Base-by-base conservation (phyloP, 176 grass and related monocot species). In the Triticum turgidum region DNA sequence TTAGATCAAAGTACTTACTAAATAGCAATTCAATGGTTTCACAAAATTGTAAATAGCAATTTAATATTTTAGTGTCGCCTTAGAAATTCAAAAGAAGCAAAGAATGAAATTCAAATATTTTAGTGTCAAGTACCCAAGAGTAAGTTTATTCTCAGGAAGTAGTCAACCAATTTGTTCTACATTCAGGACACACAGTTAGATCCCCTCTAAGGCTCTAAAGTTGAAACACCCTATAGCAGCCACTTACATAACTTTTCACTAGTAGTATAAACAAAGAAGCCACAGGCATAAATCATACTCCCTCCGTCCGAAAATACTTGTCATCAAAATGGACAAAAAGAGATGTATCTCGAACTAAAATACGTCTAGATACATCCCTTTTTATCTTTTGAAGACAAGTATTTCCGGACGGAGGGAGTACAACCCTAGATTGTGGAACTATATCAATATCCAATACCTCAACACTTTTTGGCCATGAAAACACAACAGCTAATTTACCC, bases 391-490 rank as follows among this genome's bases (percentile, higher is more conserved):
- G 25, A 25, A 25, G 25, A 25, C 25, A 25, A 25, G 25, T 25
- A 25, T 25, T 25, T 25, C 25, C 25, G 25, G 25, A 25, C 25
- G 25, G 25, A 25, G 25, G 25, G 25, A 25, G 25, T 25, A 74
- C 58, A 59, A 32, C 38, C 38, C 11, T 87, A 86, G 54, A 71
- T 69, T 82, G 47, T 61, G 54, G 61, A 76, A 37, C 78, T 81
- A 76, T 18, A 80, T 58, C 20, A 4, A 79, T 67, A 42, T 52
- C 21, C 11, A 63, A 30, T 69, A 59, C 65, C 62, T 70, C 24
- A 13, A 49, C 24, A 70, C n/a, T 41, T 20, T 72, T 18, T 25
- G 37, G 21, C 52, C 62, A 91, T 58, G 66, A 61, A 58, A 81
- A 42, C 51, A 71, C 24, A 9, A 80, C 73, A 71, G 33, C 86